phyloP scores from a whole-genome alignment of 2,329 filamentous ascomycete genomes.

The Cyanodermella asteris region DNA sequence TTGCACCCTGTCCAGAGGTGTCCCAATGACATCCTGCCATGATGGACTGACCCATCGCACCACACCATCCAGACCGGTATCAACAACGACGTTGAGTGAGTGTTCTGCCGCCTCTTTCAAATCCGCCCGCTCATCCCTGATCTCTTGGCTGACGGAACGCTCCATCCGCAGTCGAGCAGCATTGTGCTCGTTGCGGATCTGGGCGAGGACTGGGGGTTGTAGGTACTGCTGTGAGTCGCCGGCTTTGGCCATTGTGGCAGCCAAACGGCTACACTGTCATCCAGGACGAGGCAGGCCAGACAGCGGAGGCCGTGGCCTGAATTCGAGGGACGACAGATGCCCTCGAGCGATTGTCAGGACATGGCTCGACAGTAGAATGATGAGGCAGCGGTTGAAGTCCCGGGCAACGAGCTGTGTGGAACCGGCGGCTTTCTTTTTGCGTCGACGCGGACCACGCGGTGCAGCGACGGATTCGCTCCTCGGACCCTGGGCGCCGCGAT shows the following conservation, averaged over 20 bases:
- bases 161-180: slow-evolving; percentile 21
- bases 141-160: slow-evolving; percentile 60
- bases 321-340: too few species aligned
- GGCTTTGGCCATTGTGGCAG: not conserved
- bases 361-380: too few species aligned
- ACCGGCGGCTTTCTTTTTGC: too few species aligned
- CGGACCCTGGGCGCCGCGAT: too few species aligned
- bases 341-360: too few species aligned
- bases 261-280: not conserved
- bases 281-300: slow-evolving; percentile 1
- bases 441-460: too few species aligned
- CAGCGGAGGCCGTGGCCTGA: too few species aligned
- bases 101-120: slow-evolving; percentile 89
- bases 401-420: too few species aligned
- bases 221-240: slow-evolving; percentile 3
- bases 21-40: slow-evolving; percentile 84
- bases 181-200: slow-evolving; percentile 9
- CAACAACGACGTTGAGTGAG: slow-evolving; percentile 87
- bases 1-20: slow-evolving; percentile 46
- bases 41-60: slow-evolving; percentile 94
- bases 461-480: too few species aligned
- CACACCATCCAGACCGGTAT: slow-evolving; percentile 71
- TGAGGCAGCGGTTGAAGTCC: too few species aligned
- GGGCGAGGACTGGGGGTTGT: slow-evolving; percentile 4
- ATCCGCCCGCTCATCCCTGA: slow-evolving; percentile 81